Percentiles rank a stretch among this genome's conserved stretches.
phyloP scores from a whole-genome alignment of 148 eudicot genomes.

The Persicaria maculosa region DNA sequence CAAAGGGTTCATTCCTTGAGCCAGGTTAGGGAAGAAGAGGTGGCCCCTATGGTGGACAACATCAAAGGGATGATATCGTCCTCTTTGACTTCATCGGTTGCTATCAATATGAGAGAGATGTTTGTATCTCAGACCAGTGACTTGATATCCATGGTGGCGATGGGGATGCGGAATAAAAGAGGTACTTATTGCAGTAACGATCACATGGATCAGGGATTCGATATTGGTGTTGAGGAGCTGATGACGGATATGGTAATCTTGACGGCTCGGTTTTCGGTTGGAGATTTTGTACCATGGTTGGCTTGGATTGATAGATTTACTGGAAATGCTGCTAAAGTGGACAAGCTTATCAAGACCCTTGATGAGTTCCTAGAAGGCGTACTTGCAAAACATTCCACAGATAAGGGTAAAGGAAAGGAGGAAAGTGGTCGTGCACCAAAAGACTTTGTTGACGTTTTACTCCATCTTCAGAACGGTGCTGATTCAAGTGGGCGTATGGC shows the following conservation, averaged over 20 bases:
- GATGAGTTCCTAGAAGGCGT: background rate
- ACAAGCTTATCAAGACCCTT: slow-evolving; percentile 10
- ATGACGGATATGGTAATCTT: slow-evolving; percentile 13
- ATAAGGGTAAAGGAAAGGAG: background rate
- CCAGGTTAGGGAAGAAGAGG: background rate
- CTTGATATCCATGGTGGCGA: background rate
- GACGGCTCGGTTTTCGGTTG: slow-evolving; percentile 23
- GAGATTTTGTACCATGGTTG: slow-evolving; percentile 40
- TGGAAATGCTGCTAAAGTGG: slow-evolving; percentile 28
- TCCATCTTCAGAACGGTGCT: background rate
- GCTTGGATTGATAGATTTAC: slow-evolving; percentile 27
- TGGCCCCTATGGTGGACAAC: background rate
- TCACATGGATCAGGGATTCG: background rate
- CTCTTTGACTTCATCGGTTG: background rate
- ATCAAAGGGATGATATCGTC: background rate
- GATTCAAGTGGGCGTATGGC: background rate
- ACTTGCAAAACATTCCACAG: background rate
- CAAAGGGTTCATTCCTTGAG: background rate
- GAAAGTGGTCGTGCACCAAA: background rate
- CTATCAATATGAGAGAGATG: background rate
- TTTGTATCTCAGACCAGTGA: background rate
- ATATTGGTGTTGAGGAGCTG: background rate
- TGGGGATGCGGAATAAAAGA: background rate
- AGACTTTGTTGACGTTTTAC: slow-evolving; percentile 1
- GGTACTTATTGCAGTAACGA: background rate